These are phyloP conservation scores for Trifolium pratense DNA, from an alignment of 306 rosid species.

Conservation along the genomic window DNA sequence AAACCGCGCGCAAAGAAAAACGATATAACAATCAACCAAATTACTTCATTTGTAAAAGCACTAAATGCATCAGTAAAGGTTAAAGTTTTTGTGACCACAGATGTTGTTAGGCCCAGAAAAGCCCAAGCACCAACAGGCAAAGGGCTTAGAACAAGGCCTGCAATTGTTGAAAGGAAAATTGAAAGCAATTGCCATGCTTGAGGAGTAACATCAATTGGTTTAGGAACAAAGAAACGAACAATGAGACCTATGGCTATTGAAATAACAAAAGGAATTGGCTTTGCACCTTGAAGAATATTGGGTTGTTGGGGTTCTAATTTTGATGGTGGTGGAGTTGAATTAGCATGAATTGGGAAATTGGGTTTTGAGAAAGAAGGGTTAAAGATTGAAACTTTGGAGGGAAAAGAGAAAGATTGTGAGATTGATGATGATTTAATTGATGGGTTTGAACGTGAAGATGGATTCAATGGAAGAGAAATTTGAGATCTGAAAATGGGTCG, in stretches of 20 bases:
- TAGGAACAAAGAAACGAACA: slow-evolving; percentile 71
- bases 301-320: slow-evolving; percentile 1
- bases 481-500: slow-evolving; percentile 47
- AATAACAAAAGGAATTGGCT: slow-evolving; percentile 63
- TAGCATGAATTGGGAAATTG: slow-evolving; percentile 52
- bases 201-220: slow-evolving; percentile 67
- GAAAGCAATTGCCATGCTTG: slow-evolving; percentile 94
- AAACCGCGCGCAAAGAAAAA: slow-evolving; percentile 98
- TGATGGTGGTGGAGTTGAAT: slow-evolving; percentile 37
- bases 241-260: slow-evolving; percentile 67
- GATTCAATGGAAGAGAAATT: slow-evolving; percentile 34
- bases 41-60: slow-evolving; percentile 92
- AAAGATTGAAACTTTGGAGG: slow-evolving; percentile 46
- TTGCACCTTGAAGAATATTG: slow-evolving; percentile 57
- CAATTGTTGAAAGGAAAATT: slow-evolving; percentile 82
- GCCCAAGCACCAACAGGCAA: slow-evolving; percentile 99
- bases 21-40: slow-evolving; percentile 93
- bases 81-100: slow-evolving; percentile 71
- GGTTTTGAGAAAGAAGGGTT: slow-evolving; percentile 40
- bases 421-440: slow-evolving; percentile 48
- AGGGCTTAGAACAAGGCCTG: slow-evolving; percentile 87
- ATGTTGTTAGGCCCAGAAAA: slow-evolving; percentile 68
- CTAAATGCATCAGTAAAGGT: slow-evolving; percentile 70
- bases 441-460: slow-evolving; percentile 37
- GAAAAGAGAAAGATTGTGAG: slow-evolving; percentile 35